Evolutionary conservation across 2,329 filamentous ascomycete species (phyloP), one percentile per base, ranked within the genome.

Genomic region (Metarhizium rileyi): DNA sequence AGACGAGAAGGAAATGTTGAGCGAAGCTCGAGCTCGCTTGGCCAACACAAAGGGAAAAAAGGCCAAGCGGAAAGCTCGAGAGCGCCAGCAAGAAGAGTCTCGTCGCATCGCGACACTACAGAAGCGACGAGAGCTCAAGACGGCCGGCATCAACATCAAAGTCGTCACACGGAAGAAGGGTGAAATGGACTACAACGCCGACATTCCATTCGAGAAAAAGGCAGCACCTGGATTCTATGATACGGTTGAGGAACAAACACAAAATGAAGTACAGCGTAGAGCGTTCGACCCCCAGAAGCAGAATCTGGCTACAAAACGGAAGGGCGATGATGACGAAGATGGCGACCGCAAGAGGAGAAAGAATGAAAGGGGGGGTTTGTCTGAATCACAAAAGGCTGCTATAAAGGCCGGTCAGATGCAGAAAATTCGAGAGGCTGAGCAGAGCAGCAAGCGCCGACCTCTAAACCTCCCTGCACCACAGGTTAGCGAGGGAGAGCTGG

Each of bases 31-130:
- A 64, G 93, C 93, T 50, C 89, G 93, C 71, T 74, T 98, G 56
- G 93, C 93, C 55, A 98, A 98, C 62, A 97, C 93, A 10, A 93
- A 97, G 69, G 93, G 93, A 65, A 98, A 98, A 72, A 98, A 98
- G 73, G 93, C 93, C 6, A 98, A 98, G 76, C 77, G 93, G 58
- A 98, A 98, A 76, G 93, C 93, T 30, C 81, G 93, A 61, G 93
- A 98, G 69, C 80, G 93, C 55, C 91, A 97, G 65, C 78, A 98
- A 58, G 93, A 98, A 65, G 91, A 97, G 71, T 95, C 90, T 14
- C 82, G 91, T 52, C 81, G 93, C 49, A 70, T 98, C 54, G 93
- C 93, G 1, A 81, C 91, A 35, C 72, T 98, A 54, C 93, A 97
- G 72, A 98, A 98, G 73, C 83, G 93, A 36, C 82, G 93, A 58